phyloP scores from a whole-genome alignment of 2,329 filamentous ascomycete species.

The Pyricularia pennisetigena region DNA sequence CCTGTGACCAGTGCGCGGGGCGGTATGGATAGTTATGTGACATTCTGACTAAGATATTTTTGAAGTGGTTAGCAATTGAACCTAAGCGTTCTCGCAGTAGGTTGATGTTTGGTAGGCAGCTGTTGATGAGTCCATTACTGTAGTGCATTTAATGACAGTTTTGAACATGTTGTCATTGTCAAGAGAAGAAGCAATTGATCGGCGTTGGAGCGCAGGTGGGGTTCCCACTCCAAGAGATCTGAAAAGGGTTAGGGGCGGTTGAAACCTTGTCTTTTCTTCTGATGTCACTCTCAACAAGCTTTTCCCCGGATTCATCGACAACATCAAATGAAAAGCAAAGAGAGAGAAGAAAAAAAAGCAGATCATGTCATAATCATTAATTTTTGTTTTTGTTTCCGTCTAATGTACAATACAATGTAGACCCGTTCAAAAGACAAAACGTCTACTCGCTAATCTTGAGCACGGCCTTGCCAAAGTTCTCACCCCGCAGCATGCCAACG shows the following conservation, averaged over 20 bases:
- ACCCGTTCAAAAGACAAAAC: background rate
- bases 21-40: background rate
- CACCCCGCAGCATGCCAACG: constrained; percentile 63
- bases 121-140: no score
- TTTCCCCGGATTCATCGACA: background rate
- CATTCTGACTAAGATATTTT: background rate
- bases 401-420: background rate
- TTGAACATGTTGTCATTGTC: background rate
- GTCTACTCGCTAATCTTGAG: constrained; percentile 41
- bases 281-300: background rate
- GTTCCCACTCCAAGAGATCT: no score
- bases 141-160: no score
- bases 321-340: background rate
- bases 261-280: background rate
- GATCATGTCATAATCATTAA: background rate
- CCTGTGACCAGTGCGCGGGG: background rate
- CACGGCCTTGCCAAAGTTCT: constrained; percentile 82
- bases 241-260: background rate
- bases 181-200: background rate
- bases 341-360: no score
- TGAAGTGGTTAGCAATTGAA: background rate
- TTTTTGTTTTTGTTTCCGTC: background rate
- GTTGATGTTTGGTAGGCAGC: background rate
- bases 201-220: no score
- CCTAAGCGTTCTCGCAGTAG: background rate